Evolutionary conservation across 1,284 basidiomycete species (phyloP), one percentile per base, ranked within the genome.

Genomic region (Austroboletus niveus): DNA sequence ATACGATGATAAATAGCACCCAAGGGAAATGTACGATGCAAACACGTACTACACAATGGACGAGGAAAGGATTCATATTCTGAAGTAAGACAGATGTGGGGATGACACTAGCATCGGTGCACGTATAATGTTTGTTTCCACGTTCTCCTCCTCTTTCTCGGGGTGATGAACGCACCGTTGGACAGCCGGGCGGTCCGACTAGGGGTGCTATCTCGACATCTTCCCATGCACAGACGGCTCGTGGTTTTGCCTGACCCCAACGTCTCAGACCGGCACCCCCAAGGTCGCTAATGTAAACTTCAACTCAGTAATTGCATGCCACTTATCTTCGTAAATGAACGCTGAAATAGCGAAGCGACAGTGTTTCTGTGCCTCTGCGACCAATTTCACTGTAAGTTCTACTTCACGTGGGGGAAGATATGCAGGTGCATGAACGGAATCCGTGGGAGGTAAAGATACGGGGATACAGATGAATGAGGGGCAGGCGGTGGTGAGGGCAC

Each of bases 261-360:
- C 34, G 5, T 7, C 22, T 63, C 49, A 60, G 31, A 54, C 32
- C 29, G 52, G 54, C 24, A 31, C 65, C 9, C 85, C 91, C n/a
- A 96, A 74, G 52, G 85, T 71, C 34, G 75, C 78, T 57, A 96
- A 72, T 17, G 94, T 94, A 34, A 80, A 76, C 57, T 81, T 75
- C 58, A 97, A 70, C 70, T 97, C 91, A 64, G 81, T 85, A 61
- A 81, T 77, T 22, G 94, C 94, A 58, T 89, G 87, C 58, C 89
- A 87, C 14, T 78, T 76, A 68, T 98, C 94, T 64, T 97, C 94
- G 66, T 94, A 98, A 64, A 97, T 92, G 52, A 98, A 73, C 17
- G 94, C 84, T 20, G 90, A 93, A 54, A 96, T 92, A 7, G 94
- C 94, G 72, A 87, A 96, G 49, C 81, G 81, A 61, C 92, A 93